Evolutionary conservation across 2,329 filamentous ascomycete genomes (phyloP).

Genomic region (Huntiella abstrusa): DNA sequence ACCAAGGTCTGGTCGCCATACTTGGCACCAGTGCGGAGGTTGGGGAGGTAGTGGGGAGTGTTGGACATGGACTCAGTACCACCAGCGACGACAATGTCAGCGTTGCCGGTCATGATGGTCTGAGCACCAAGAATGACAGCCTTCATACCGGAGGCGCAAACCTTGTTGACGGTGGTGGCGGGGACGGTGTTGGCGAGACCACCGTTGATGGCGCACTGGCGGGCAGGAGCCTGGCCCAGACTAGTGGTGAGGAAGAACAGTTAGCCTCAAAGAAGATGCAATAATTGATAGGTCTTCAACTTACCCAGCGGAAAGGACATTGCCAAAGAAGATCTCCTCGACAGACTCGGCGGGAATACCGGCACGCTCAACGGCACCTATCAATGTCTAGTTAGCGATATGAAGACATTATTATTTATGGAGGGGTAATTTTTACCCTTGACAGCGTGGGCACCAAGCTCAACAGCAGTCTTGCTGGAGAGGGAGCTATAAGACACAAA

Average conservation of each 20-base stretch:
- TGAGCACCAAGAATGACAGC: conserved; percentile 86
- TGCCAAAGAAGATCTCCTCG: conserved; percentile 94
- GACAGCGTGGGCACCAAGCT: conserved; percentile 81
- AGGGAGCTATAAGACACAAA: conserved; percentile 45
- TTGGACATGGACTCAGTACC: conserved; percentile 99
- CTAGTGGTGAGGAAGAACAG: conserved; percentile 24
- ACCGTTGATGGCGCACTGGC: conserved; percentile 80
- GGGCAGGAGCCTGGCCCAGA: conserved; percentile 86
- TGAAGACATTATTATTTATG: conserved; percentile 3
- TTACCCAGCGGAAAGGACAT: conserved; percentile 91
- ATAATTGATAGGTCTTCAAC: conserved; percentile 13
- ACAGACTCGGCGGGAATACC: conserved; percentile 77
- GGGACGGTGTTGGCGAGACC: conserved; percentile 65
- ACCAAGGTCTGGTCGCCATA: conserved; percentile 81
- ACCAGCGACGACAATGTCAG: conserved; percentile 79
- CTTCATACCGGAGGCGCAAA: conserved; percentile 90
- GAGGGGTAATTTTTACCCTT: conserved; percentile 42
- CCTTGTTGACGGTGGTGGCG: conserved; percentile 94
- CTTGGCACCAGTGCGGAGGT: conserved; percentile 71
- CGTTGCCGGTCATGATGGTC: conserved; percentile 93
- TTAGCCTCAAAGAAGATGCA: conserved; percentile 4
- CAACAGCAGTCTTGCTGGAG: conserved; percentile 65
- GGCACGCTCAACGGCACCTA: conserved; percentile 66
- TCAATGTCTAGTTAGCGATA: conserved; percentile 10
- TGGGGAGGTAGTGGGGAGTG: conserved; percentile 84